Percentiles rank a stretch among this genome's conserved stretches.
These are phyloP conservation scores for Cyberlindnera misumaiensis DNA, from an alignment of 805 yeast species.

Conservation along the genomic window DNA sequence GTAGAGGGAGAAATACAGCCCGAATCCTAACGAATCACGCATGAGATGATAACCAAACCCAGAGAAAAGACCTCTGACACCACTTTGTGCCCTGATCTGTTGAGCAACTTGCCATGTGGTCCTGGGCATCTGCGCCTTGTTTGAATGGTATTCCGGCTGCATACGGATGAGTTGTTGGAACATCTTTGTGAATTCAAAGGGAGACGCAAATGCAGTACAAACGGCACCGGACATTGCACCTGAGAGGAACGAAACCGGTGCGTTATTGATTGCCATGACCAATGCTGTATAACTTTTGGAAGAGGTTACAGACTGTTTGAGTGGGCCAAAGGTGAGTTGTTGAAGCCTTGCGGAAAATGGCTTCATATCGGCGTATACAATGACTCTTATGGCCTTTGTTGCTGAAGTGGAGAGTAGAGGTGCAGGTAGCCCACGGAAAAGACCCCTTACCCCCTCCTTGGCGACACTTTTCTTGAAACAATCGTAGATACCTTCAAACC, in stretches of 20 bases:
- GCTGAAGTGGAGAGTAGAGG: constrained; percentile 63
- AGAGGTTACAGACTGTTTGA: constrained; percentile 4
- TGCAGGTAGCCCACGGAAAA: constrained; percentile 72
- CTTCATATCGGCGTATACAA: constrained; percentile 51
- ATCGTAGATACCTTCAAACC: constrained; percentile 47
- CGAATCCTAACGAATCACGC: constrained; percentile 68
- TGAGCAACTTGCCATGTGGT: constrained; percentile 39
- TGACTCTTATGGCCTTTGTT: constrained; percentile 59
- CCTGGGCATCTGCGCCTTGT: constrained; percentile 28
- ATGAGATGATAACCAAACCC: constrained; percentile 63
- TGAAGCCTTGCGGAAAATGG: constrained; percentile 30
- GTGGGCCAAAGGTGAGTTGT: constrained; percentile 12
- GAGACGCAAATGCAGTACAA: constrained; percentile 64
- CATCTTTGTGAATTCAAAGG: constrained; percentile 78
- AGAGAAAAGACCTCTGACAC: constrained; percentile 59
- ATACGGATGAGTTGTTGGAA: constrained; percentile 60
- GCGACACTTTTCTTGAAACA: constrained; percentile 50
- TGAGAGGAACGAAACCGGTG: constrained; percentile 43
- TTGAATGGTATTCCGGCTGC: constrained; percentile 24
- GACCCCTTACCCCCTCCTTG: constrained; percentile 60
- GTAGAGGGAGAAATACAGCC: constrained; percentile 66
- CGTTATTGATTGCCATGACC: constrained; percentile 26
- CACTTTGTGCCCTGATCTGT: constrained; percentile 52
- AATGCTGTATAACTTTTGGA: constrained; percentile 9
- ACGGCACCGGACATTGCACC: constrained; percentile 65